These are phyloP conservation scores for Vaccinium vitisidaea DNA, from an alignment of 148 eudicot species.

Conservation along the genomic window DNA sequence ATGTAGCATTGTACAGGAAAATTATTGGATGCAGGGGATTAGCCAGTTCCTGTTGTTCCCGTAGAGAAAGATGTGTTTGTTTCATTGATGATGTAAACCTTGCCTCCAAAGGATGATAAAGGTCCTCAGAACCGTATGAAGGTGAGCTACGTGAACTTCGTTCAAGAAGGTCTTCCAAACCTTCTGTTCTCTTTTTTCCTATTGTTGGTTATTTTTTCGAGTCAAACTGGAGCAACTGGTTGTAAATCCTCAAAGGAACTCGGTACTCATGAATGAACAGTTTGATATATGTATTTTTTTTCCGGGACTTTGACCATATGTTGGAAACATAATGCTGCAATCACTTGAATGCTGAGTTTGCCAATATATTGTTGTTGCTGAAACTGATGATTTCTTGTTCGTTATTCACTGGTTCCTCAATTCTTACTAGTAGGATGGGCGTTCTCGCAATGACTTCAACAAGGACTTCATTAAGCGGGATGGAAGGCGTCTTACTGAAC, in stretches of 20 bases:
- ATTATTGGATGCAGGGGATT: slow-evolving; percentile 51
- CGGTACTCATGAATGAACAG: neutral
- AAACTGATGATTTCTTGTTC: neutral
- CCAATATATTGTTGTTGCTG: neutral
- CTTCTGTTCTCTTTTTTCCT: neutral
- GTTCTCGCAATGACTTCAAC: slow-evolving; percentile 70
- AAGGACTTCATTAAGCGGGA: slow-evolving; percentile 87
- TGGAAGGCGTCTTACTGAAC: slow-evolving; percentile 85
- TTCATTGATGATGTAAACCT: slow-evolving; percentile 82
- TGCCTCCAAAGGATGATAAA: slow-evolving; percentile 89
- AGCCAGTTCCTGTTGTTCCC: slow-evolving; percentile 61
- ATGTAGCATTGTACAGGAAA: slow-evolving; percentile 25
- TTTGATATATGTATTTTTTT: neutral
- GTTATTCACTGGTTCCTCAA: neutral
- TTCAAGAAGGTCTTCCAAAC: slow-evolving; percentile 34
- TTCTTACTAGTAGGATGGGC: slow-evolving; percentile 60
- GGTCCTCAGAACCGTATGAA: slow-evolving; percentile 92
- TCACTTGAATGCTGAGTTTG: neutral
- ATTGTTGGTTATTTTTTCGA: neutral
- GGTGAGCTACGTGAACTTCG: slow-evolving; percentile 39
- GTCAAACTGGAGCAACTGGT: neutral
- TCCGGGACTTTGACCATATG: neutral
- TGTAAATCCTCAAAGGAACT: neutral
- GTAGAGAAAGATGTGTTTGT: slow-evolving; percentile 71
- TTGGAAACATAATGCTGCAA: neutral